Evolutionary conservation across 1,284 basidiomycete species (phyloP).

Genomic region (Ceratobasidium sp.): DNA sequence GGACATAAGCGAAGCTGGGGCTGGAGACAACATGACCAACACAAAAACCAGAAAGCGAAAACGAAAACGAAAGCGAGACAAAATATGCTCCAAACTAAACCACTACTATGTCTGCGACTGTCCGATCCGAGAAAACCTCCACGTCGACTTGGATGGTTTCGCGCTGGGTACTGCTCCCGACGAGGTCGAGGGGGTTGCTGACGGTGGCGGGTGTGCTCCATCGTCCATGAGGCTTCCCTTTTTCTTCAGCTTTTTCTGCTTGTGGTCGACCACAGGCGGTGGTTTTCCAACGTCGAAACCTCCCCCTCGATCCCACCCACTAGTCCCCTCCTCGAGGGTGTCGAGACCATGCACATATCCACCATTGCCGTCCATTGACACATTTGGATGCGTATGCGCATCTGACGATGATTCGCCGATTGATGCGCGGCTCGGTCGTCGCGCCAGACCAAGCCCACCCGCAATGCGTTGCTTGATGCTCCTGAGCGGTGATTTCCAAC

Average conservation of each 20-base stretch:
- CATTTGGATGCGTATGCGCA: not conserved
- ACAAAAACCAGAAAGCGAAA: not conserved
- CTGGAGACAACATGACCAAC: not conserved
- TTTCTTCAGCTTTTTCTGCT: constrained; percentile 29
- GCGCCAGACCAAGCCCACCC: constrained; percentile 9
- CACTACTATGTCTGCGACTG: constrained; percentile 11
- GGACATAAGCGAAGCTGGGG: not conserved
- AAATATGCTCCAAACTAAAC: not conserved
- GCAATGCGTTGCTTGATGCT: constrained; percentile 28
- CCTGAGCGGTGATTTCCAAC: constrained; percentile 38
- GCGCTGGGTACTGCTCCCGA: not conserved
- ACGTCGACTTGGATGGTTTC: constrained; percentile 11
- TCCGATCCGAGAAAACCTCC: constrained; percentile 26
- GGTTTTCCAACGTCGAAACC: not conserved
- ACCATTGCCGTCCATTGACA: constrained; percentile 11
- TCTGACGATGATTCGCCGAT: constrained; percentile 13
- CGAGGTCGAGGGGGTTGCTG: not conserved
- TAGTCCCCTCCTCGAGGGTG: constrained; percentile 3
- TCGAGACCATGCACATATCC: constrained; percentile 33
- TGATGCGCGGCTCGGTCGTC: constrained; percentile 28
- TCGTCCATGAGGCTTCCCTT: constrained; percentile 15
- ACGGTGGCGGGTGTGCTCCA: not conserved
- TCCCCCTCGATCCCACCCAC: not conserved
- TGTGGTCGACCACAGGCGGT: not conserved
- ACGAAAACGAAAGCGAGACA: not conserved